A percentile compares a stretch with the other conserved stretches of the same genome.
phyloP scores from a whole-genome alignment of 2,329 filamentous ascomycete species.

The Xylariaceae sp. region DNA sequence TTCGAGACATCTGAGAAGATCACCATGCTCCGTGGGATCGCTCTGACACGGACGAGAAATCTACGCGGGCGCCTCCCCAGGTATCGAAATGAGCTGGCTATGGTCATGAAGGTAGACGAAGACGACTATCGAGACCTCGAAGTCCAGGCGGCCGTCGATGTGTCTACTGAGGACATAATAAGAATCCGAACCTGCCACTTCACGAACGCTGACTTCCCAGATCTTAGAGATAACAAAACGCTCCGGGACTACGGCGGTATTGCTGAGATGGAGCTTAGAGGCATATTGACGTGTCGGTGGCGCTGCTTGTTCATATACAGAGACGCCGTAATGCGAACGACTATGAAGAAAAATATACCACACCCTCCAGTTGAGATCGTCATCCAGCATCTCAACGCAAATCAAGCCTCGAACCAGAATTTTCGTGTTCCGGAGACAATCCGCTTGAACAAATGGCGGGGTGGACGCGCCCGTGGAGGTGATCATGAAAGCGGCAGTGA shows the following conservation, averaged over 20 bases:
- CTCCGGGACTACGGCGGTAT: slow-evolving; percentile 16
- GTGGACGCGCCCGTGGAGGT: slow-evolving; percentile 26
- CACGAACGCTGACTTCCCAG: slow-evolving; percentile 32
- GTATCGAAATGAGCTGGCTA: slow-evolving; percentile 28
- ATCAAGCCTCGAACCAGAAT: slow-evolving; percentile 27
- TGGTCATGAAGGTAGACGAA: slow-evolving; percentile 25
- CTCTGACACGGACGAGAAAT: slow-evolving; percentile 26
- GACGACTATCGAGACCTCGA: slow-evolving; percentile 23
- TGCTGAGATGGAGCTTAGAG: slow-evolving; percentile 28
- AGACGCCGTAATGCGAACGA: slow-evolving; percentile 21
- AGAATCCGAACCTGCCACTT: slow-evolving; percentile 26
- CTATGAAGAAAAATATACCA: slow-evolving; percentile 15
- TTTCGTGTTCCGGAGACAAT: slow-evolving; percentile 26
- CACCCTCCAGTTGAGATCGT: slow-evolving; percentile 23
- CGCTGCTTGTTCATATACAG: slow-evolving; percentile 28
- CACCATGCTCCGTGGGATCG: slow-evolving; percentile 26
- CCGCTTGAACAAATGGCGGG: slow-evolving; percentile 24
- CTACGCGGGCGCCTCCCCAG: slow-evolving; percentile 27
- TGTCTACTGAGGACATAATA: slow-evolving; percentile 22
- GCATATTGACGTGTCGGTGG: slow-evolving; percentile 35
- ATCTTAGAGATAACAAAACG: slow-evolving; percentile 14
- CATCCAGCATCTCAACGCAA: slow-evolving; percentile 23
- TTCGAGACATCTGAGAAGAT: slow-evolving; percentile 14
- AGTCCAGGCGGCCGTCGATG: slow-evolving; percentile 26
- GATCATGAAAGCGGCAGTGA: slow-evolving; percentile 15